phyloP scores from a whole-genome alignment of 495 filamentous ascomycete genomes.

The Lasiosphaeria hispida region DNA sequence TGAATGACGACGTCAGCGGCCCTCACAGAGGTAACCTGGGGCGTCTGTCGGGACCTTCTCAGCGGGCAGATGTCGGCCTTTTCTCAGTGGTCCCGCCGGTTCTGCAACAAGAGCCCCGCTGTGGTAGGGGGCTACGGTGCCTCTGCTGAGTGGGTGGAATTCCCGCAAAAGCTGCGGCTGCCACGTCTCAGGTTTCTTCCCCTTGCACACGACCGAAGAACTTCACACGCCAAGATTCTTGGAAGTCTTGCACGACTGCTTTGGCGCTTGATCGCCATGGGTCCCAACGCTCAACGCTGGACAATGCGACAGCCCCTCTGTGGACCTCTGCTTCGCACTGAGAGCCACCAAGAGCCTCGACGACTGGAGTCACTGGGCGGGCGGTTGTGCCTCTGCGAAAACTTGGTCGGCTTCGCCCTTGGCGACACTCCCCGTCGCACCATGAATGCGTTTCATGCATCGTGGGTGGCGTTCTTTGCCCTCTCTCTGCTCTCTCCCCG shows the following conservation, averaged over 20 bases:
- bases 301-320: not conserved
- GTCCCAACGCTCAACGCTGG: not conserved
- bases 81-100: not conserved
- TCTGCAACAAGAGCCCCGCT: not conserved
- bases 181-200: constrained; percentile 7
- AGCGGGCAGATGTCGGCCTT: not conserved
- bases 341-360: no score
- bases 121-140: not conserved
- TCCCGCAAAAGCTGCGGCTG: not conserved
- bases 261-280: no score
- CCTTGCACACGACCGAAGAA: not conserved
- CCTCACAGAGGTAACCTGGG: not conserved
- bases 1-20: not conserved
- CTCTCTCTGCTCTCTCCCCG: not conserved
- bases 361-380: not conserved
- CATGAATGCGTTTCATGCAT: constrained; percentile 11
- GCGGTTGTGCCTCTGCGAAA: not conserved
- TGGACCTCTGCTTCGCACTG: not conserved
- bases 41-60: not conserved
- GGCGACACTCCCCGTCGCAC: constrained; percentile 4
- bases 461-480: not conserved
- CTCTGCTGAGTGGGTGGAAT: not conserved
- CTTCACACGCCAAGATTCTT: no score
- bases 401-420: not conserved
- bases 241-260: no score